A percentile compares a stretch with the other conserved stretches of the same genome.
Conservation (phyloP, 179 eudicot species). For the Spergularia azorica region DNA sequence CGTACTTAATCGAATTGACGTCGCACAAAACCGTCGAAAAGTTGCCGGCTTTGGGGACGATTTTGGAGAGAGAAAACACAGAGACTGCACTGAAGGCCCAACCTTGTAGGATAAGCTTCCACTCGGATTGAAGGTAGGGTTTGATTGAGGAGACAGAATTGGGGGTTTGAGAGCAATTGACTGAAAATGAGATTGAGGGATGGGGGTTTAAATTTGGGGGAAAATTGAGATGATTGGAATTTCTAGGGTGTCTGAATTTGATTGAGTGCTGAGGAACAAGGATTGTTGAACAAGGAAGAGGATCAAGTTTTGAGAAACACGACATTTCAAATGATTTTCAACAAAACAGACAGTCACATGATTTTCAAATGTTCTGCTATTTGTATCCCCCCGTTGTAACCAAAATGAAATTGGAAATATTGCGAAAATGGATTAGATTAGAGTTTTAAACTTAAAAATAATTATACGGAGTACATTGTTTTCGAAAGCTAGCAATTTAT, state of each 20-base stretch:
- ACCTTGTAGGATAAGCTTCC: conserved; percentile 64
- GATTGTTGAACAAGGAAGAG: conserved; percentile 4
- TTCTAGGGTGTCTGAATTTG: not conserved
- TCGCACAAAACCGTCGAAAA: conserved; percentile 40
- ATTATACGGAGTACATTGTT: too few relatives aligned
- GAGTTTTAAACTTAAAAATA: too few relatives aligned
- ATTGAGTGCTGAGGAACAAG: conserved; percentile 18
- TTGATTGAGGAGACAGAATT: conserved; percentile 34
- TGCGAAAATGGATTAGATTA: too few relatives aligned
- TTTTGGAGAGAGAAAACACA: conserved; percentile 63
- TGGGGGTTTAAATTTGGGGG: conserved; percentile 1
- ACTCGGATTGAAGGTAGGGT: conserved; percentile 69
- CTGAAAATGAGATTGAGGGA: conserved; percentile 11
- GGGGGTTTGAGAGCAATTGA: conserved; percentile 28
- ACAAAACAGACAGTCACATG: not conserved
- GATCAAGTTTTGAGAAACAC: conserved; percentile 22
- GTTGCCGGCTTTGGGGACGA: conserved; percentile 56
- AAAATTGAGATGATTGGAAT: conserved; percentile 3
- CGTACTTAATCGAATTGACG: conserved; percentile 25
- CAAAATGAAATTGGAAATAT: too few relatives aligned
- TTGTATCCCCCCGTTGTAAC: too few relatives aligned
- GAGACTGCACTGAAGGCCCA: conserved; percentile 74
- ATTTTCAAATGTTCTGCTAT: not conserved
- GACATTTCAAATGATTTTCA: not conserved
- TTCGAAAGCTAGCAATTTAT: too few relatives aligned